A percentile compares a stretch with the other conserved stretches of the same genome.
Conservation (phyloP, 805 yeast genomes). For the Suhomyces canberraensis region DNA sequence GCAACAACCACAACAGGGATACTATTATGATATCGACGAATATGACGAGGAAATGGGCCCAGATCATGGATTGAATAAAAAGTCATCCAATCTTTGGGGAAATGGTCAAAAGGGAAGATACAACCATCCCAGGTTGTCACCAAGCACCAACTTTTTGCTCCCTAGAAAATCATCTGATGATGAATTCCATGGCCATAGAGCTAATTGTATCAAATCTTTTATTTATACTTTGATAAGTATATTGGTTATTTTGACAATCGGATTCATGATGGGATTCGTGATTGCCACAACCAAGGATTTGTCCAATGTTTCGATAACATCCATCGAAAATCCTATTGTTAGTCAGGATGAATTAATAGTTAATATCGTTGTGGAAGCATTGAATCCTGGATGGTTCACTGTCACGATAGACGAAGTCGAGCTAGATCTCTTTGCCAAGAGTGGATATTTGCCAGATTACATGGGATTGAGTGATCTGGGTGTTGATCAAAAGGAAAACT, state of each 20-base stretch:
- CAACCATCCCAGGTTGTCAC: conserved; percentile 19
- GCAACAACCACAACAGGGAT: conserved; percentile 18
- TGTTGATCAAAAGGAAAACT: background rate
- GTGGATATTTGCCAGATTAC: conserved; percentile 41
- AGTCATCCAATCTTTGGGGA: conserved; percentile 6
- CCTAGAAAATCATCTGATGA: conserved; percentile 28
- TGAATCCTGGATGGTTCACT: conserved; percentile 82
- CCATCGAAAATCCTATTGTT: conserved; percentile 69
- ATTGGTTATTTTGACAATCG: conserved; percentile 56
- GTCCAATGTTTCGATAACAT: conserved; percentile 56
- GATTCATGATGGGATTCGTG: conserved; percentile 79
- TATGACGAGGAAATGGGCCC: conserved; percentile 30
- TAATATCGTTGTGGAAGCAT: conserved; percentile 71
- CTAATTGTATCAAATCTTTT: conserved; percentile 27
- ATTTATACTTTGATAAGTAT: conserved; percentile 45
- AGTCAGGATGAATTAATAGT: conserved; percentile 83
- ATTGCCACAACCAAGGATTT: conserved; percentile 85
- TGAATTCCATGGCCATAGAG: conserved; percentile 7
- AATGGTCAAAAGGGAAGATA: conserved; percentile 7
- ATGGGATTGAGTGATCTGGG: conserved; percentile 3
- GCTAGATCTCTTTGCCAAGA: conserved; percentile 80
- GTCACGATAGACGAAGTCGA: conserved; percentile 63
- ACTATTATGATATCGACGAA: conserved; percentile 39
- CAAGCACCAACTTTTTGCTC: conserved; percentile 23
- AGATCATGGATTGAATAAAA: conserved; percentile 8